A percentile compares a stretch with the other conserved stretches of the same genome.
Evolutionary conservation across 306 rosid species (phyloP).

Genomic region (Quercus alba): DNA sequence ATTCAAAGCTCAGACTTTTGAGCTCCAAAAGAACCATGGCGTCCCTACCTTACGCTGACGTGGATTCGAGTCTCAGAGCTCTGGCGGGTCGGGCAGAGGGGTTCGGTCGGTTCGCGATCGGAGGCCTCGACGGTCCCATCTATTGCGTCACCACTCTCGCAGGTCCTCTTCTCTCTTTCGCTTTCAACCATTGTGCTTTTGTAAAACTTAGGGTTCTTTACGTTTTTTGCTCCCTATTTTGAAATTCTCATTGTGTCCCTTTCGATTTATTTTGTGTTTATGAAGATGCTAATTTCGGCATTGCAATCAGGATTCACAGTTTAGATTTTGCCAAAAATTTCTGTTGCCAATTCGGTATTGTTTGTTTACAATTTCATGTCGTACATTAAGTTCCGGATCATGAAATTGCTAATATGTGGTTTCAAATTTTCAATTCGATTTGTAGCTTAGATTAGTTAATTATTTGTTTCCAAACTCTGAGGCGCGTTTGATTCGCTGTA

Average conservation of each 20-base stretch:
- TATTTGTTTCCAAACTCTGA: not conserved
- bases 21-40: conserved; percentile 27
- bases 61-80: conserved; percentile 46
- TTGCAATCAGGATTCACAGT: not conserved
- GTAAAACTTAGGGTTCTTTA: not conserved
- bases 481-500: no score
- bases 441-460: not conserved
- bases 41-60: conserved; percentile 53
- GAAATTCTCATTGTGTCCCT: not conserved
- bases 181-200: not conserved
- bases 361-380: no score
- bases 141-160: conserved; percentile 56
- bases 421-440: not conserved
- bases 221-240: not conserved
- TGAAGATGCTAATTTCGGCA: not conserved
- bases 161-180: conserved; percentile 20
- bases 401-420: not conserved
- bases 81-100: conserved; percentile 64
- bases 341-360: not conserved
- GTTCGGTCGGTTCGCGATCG: conserved; percentile 51
- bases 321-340: not conserved
- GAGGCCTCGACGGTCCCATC: conserved; percentile 56
- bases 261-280: not conserved
- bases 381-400: not conserved
- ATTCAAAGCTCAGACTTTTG: not conserved